A percentile compares a stretch with the other conserved stretches of the same genome.
phyloP scores from a whole-genome alignment of 2,329 filamentous ascomycete species.

The Emergomyces orientalis region DNA sequence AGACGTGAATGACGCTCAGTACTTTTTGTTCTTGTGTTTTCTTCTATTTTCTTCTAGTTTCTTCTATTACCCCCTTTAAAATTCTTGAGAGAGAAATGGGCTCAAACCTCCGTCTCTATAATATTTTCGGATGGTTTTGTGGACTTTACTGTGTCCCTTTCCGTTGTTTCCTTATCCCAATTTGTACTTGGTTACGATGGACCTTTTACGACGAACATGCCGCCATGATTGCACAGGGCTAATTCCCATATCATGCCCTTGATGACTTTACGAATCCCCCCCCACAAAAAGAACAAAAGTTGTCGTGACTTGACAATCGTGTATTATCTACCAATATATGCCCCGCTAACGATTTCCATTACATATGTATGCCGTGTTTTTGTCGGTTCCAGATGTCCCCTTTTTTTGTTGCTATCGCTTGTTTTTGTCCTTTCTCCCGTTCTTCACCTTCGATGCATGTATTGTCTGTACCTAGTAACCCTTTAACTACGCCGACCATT shows the following conservation, averaged over 20 bases:
- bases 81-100: not conserved
- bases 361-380: not conserved
- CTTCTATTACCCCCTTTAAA: not conserved
- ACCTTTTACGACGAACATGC: constrained; percentile 7
- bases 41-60: not conserved
- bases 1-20: not conserved
- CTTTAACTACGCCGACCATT: not conserved
- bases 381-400: not conserved
- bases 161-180: not conserved
- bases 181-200: constrained; percentile 2
- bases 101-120: not conserved
- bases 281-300: not conserved
- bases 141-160: not conserved
- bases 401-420: not conserved
- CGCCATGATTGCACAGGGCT: constrained; percentile 3
- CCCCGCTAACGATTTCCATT: not conserved
- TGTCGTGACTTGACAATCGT: constrained; percentile 1
- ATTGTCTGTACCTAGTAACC: constrained; percentile 2
- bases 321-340: constrained; percentile 1
- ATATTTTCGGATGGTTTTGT: not conserved
- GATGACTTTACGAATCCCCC: constrained; percentile 4
- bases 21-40: not conserved
- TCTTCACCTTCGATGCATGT: constrained; percentile 3
- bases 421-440: not conserved
- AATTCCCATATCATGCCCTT: constrained; percentile 11